Base-by-base conservation (phyloP, 2,329 filamentous ascomycete genomes). In the Cadophora sp. region DNA sequence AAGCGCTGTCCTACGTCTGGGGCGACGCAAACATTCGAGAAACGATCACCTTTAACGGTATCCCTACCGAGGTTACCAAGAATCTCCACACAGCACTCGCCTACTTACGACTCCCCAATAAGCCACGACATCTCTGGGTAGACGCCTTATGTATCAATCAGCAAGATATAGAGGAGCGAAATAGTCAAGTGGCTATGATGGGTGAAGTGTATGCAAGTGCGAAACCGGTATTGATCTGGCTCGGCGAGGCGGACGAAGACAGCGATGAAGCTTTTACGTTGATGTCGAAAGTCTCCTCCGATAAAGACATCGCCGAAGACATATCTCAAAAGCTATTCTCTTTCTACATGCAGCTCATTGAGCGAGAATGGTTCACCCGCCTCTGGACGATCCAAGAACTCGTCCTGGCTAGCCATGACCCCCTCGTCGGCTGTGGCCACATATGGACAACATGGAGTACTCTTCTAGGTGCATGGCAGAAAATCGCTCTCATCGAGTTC, bases 1-100 rank as follows among this genome's bases (percentile, higher is more conserved):
- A 53, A 27, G 66, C 63, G 3, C 34, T 70, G 0, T 70, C 68
- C 11, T 70, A 70, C 37, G 62, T 68, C 34, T 70, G 65, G 65
- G 68, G 68, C 11, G 66, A 70, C 50, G 51, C 50, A 12, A 59
- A 29, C 4, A 26, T 51, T 50, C 37, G 9, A 14, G 58, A 63
- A 24, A 40, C 37, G 12, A 67, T 69, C 14, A 43, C 16, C 6
- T 31, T 66, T 40, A 34, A 69, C 51, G 59, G 50, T 8, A 19
- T 29, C 29, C n/a, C 27, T n/a, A 29, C 66, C 11, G n/a, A 58
- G n/a, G 64, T 67, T 9, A 67, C 64, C 12, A 40, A 24, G 48
- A 69, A 64, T 34, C 46, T 69, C 3, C 8, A 24, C n/a, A 37
- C 31, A 24, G 60, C 46, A n/a, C n/a, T 62, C 11, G 22, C 31